These are phyloP conservation scores for Sarocladiaceae sp. DNA, from an alignment of 2,329 filamentous ascomycete species.

Conservation along the genomic window DNA sequence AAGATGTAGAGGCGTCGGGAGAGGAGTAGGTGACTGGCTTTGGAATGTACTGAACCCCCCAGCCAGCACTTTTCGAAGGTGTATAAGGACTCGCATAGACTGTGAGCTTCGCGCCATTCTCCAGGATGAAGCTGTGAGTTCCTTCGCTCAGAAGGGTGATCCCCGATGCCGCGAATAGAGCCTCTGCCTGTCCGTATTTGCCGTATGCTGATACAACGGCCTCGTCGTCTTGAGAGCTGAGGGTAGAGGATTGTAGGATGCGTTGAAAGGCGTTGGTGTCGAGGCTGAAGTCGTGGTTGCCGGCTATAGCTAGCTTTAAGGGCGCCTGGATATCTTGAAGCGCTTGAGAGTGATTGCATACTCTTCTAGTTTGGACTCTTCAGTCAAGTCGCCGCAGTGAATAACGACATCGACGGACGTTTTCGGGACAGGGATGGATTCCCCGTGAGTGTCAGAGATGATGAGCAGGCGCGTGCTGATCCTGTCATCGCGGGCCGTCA, in stretches of 20 bases:
- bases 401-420: conserved; percentile 35
- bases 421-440: not conserved
- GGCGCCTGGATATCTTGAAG: conserved; percentile 35
- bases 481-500: too few species aligned
- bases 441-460: conserved; percentile 21
- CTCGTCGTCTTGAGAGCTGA: conserved; percentile 11
- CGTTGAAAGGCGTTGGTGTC: conserved; percentile 28
- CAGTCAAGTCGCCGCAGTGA: conserved; percentile 47
- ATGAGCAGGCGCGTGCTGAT: conserved; percentile 19
- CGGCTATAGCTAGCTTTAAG: conserved; percentile 45
- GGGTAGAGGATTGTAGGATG: conserved; percentile 18
- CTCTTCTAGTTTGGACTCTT: conserved; percentile 36
- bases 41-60: conserved; percentile 39
- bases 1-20: too few species aligned
- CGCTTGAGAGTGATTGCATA: conserved; percentile 31
- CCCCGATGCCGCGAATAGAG: conserved; percentile 17
- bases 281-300: conserved; percentile 47
- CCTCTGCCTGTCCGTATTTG: conserved; percentile 26
- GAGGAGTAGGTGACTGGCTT: not conserved
- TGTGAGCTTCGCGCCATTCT: conserved; percentile 34
- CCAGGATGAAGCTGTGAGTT: conserved; percentile 30
- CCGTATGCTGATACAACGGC: conserved; percentile 28
- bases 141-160: conserved; percentile 33
- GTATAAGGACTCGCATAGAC: conserved; percentile 44
- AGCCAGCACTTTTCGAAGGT: conserved; percentile 26